These are phyloP conservation scores for Elongisporangium undulatum DNA, from an alignment of 352 stramenopile species.

Conservation along the genomic window DNA sequence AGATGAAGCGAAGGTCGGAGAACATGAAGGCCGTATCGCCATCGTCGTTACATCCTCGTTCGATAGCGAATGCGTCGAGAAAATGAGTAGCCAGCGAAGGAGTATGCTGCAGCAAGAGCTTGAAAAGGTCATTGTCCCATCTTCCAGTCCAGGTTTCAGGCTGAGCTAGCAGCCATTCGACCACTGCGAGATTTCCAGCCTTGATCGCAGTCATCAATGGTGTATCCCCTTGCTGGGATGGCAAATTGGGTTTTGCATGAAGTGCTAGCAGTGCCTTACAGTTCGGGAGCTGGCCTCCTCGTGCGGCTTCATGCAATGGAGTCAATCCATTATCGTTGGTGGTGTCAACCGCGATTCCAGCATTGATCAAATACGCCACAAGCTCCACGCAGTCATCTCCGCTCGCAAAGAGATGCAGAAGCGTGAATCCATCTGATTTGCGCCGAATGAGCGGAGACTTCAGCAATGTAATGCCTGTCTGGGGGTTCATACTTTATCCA, in stretches of 20 bases:
- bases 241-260: slow-evolving; percentile 32
- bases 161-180: slow-evolving; percentile 37
- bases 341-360: slow-evolving; percentile 28
- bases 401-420: slow-evolving; percentile 47
- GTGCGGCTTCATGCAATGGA: slow-evolving; percentile 50
- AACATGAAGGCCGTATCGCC: slow-evolving; percentile 46
- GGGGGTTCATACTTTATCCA: slow-evolving; percentile 21
- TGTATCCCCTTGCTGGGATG: slow-evolving; percentile 22
- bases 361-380: slow-evolving; percentile 29
- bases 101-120: slow-evolving; percentile 42
- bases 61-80: slow-evolving; percentile 48
- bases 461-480: slow-evolving; percentile 22
- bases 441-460: slow-evolving; percentile 19
- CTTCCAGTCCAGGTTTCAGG: slow-evolving; percentile 13
- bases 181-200: slow-evolving; percentile 54
- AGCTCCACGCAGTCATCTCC: slow-evolving; percentile 51
- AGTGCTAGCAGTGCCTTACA: slow-evolving; percentile 39
- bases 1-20: slow-evolving; percentile 34
- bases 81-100: slow-evolving; percentile 29
- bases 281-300: slow-evolving; percentile 43
- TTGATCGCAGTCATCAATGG: slow-evolving; percentile 38
- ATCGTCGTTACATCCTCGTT: slow-evolving; percentile 20
- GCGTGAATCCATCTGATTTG: slow-evolving; percentile 42
- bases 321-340: slow-evolving; percentile 44
- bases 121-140: slow-evolving; percentile 49